Evolutionary conservation across 345 rosid genomes (phyloP).

Genomic region (Citrus medica): DNA sequence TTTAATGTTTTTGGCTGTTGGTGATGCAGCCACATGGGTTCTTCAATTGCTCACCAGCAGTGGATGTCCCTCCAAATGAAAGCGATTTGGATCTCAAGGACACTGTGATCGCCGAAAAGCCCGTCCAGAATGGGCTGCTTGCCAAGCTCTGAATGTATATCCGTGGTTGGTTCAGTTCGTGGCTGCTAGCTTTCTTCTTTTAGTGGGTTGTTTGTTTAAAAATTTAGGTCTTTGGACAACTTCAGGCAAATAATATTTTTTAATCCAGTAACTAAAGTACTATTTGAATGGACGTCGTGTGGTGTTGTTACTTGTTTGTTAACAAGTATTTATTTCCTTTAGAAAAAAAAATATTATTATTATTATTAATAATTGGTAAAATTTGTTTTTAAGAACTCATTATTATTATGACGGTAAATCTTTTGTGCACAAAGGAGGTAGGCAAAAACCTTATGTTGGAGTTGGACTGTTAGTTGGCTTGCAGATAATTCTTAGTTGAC

Average conservation of each 20-base stretch:
- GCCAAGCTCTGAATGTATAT: constrained; percentile 42
- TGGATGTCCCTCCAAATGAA: constrained; percentile 60
- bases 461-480: neutral
- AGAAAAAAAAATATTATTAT: too few relatives aligned
- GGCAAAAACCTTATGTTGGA: neutral
- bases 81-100: constrained; percentile 51
- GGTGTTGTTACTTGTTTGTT: too few relatives aligned
- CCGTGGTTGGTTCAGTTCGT: neutral
- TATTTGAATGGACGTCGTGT: too few relatives aligned
- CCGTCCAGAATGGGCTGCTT: constrained; percentile 37
- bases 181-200: neutral
- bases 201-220: neutral
- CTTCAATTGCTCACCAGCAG: constrained; percentile 66
- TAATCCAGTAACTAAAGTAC: too few relatives aligned
- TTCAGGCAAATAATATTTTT: neutral
- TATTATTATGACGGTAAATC: too few relatives aligned
- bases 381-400: too few relatives aligned
- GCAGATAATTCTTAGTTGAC: neutral
- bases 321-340: too few relatives aligned
- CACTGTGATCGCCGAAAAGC: constrained; percentile 33
- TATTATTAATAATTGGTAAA: too few relatives aligned
- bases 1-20: neutral
- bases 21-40: constrained; percentile 70
- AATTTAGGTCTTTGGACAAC: neutral
- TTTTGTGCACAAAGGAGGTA: too few relatives aligned